A percentile compares a stretch with the other conserved stretches of the same genome.
Evolutionary conservation across 2,329 filamentous ascomycete species (phyloP).

Genomic region (Sordariomycetes sp.): DNA sequence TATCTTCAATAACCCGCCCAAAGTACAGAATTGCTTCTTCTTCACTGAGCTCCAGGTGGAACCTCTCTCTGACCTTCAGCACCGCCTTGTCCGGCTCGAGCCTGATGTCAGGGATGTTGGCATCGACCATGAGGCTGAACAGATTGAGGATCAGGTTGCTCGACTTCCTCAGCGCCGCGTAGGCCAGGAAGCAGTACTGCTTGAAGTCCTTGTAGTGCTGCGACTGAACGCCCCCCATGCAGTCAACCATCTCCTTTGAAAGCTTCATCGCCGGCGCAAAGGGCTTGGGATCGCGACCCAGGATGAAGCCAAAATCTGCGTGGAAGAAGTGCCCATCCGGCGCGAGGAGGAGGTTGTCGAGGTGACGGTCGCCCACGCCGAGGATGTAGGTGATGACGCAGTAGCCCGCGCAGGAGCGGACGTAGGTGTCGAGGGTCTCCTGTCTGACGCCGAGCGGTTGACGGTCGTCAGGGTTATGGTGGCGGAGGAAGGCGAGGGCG

Average conservation of each 20-base stretch:
- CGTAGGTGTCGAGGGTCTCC: slow-evolving; percentile 88
- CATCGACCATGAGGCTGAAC: slow-evolving; percentile 94
- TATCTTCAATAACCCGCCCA: slow-evolving; percentile 84
- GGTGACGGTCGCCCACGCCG: slow-evolving; percentile 88
- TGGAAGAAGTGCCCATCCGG: slow-evolving; percentile 96
- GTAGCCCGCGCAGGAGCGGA: slow-evolving; percentile 93
- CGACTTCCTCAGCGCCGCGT: slow-evolving; percentile 81
- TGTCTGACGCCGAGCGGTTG: slow-evolving; percentile 81
- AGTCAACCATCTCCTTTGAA: slow-evolving; percentile 96
- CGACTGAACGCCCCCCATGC: slow-evolving; percentile 81
- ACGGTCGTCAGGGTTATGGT: slow-evolving; percentile 78
- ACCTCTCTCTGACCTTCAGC: slow-evolving; percentile 87
- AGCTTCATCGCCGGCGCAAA: slow-evolving; percentile 97
- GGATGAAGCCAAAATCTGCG: slow-evolving; percentile 95
- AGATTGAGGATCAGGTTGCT: slow-evolving; percentile 88
- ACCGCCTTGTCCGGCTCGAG: slow-evolving; percentile 91
- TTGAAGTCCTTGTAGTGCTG: slow-evolving; percentile 84
- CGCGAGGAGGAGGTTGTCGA: slow-evolving; percentile 87
- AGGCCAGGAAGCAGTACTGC: slow-evolving; percentile 92
- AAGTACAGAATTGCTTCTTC: slow-evolving; percentile 86
- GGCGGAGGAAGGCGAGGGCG: slow-evolving; percentile 74
- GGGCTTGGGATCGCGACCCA: slow-evolving; percentile 92
- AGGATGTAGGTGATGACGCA: slow-evolving; percentile 98
- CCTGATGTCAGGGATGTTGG: slow-evolving; percentile 91
- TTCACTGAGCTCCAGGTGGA: slow-evolving; percentile 84